A percentile compares a stretch with the other conserved stretches of the same genome.
These are phyloP conservation scores for Fusarium xylarioides DNA, from an alignment of 2,329 filamentous ascomycete genomes.

Conservation along the genomic window DNA sequence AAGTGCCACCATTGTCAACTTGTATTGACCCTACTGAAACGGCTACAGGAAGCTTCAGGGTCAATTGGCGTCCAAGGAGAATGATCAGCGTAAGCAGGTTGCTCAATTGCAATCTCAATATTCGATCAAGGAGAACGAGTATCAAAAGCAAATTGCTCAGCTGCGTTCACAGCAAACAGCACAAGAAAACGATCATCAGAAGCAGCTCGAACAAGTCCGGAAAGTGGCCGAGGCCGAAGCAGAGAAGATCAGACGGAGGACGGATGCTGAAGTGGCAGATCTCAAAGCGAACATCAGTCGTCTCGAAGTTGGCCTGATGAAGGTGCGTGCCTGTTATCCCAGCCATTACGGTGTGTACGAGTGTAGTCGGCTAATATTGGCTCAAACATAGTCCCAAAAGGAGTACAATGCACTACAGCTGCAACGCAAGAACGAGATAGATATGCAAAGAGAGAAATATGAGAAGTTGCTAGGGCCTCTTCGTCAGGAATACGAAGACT, in stretches of 20 bases:
- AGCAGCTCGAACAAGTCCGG: constrained; percentile 56
- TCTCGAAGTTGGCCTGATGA: constrained; percentile 70
- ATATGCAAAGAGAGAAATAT: constrained; percentile 18
- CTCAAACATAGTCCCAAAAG: constrained; percentile 61
- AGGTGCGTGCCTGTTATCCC: constrained; percentile 51
- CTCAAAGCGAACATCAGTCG: constrained; percentile 67
- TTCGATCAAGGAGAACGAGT: constrained; percentile 38
- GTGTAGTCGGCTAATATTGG: background rate
- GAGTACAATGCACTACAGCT: constrained; percentile 52
- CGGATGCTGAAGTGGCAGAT: constrained; percentile 71
- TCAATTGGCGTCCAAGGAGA: constrained; percentile 44
- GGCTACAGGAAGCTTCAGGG: constrained; percentile 44
- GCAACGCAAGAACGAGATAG: constrained; percentile 24
- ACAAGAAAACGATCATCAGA: constrained; percentile 49
- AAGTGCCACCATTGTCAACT: constrained; percentile 39
- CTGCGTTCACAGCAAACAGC: constrained; percentile 31
- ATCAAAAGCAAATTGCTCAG: constrained; percentile 41
- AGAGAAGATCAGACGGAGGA: constrained; percentile 57
- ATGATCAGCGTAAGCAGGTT: constrained; percentile 44
- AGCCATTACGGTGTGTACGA: background rate
- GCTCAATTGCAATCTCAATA: constrained; percentile 45
- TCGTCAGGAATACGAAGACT: constrained; percentile 34
- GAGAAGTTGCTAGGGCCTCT: constrained; percentile 9
- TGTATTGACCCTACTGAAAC: constrained; percentile 21
- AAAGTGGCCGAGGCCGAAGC: constrained; percentile 60